Conservation (phyloP, 345 rosid species). For the Clausena lansium region DNA sequence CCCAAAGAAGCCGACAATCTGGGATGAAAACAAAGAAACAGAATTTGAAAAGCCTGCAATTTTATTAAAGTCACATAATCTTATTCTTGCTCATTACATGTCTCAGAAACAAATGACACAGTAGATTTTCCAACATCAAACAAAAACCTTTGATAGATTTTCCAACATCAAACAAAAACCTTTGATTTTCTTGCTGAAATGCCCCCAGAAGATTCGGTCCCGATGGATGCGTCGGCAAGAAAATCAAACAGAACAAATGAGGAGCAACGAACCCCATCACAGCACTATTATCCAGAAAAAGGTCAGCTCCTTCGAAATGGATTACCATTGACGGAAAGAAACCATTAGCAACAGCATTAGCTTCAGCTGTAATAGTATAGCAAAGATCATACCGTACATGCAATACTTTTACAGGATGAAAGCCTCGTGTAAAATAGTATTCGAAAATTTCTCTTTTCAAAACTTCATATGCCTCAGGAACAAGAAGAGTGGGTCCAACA, state of each 20-base stretch:
- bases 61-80: not conserved
- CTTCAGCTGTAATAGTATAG: not conserved
- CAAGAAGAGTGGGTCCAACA: not conserved
- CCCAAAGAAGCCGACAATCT: too few relatives aligned
- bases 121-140: too few relatives aligned
- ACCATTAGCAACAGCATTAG: not conserved
- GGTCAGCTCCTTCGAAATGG: not conserved
- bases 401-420: not conserved
- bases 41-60: too few relatives aligned
- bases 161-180: slow-evolving; percentile 2
- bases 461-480: not conserved
- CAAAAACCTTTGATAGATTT: too few relatives aligned
- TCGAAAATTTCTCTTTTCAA: not conserved
- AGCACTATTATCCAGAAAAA: not conserved
- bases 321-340: not conserved
- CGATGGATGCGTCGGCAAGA: not conserved
- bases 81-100: not conserved
- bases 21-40: too few relatives aligned
- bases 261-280: too few relatives aligned
- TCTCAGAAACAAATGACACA: not conserved
- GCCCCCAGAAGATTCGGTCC: slow-evolving; percentile 9
- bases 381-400: not conserved
- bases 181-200: not conserved
- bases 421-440: too few relatives aligned
- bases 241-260: not conserved